A percentile compares a stretch with the other conserved stretches of the same genome.
Conservation (phyloP, 805 yeast genomes). For the Danielia oregonensis region DNA sequence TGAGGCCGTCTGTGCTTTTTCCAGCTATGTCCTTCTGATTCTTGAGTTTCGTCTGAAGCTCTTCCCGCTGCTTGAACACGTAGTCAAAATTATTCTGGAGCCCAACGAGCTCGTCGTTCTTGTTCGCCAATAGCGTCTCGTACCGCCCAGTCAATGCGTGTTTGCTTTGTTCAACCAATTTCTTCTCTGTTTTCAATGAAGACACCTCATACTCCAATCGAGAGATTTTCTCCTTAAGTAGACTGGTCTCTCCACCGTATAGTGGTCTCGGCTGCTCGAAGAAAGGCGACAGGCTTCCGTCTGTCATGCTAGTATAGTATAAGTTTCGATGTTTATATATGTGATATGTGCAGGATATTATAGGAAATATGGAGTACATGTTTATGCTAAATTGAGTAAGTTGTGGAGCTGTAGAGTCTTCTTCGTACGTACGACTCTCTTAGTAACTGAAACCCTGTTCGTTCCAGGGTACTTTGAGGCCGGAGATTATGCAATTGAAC, state of each 20-base stretch:
- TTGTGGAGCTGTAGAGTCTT: too few species aligned
- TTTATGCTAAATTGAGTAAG: too few species aligned
- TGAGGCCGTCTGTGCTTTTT: slow-evolving; percentile 15
- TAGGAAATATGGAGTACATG: too few species aligned
- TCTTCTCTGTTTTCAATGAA: slow-evolving; percentile 31
- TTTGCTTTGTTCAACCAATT: slow-evolving; percentile 25
- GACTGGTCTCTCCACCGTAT: slow-evolving; percentile 1
- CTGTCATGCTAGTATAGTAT: slow-evolving; percentile 10
- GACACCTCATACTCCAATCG: slow-evolving; percentile 31
- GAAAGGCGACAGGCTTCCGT: slow-evolving; percentile 17
- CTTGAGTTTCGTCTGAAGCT: slow-evolving; percentile 27
- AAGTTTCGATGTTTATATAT: too few species aligned
- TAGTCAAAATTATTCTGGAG: slow-evolving; percentile 36
- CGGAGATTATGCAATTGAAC: too few species aligned
- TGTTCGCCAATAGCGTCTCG: slow-evolving; percentile 26
- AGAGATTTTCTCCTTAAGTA: slow-evolving; percentile 9
- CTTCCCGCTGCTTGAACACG: slow-evolving; percentile 31
- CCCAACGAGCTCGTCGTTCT: slow-evolving; percentile 29
- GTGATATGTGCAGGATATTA: background rate
- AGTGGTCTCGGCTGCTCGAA: slow-evolving; percentile 11
- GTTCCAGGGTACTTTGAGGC: too few species aligned
- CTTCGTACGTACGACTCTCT: too few species aligned
- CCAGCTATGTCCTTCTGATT: slow-evolving; percentile 28
- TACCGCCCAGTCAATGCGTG: slow-evolving; percentile 17
- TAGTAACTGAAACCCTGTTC: too few species aligned